Conservation (phyloP, 1,284 basidiomycete species). For the Farysia itapuensis region DNA sequence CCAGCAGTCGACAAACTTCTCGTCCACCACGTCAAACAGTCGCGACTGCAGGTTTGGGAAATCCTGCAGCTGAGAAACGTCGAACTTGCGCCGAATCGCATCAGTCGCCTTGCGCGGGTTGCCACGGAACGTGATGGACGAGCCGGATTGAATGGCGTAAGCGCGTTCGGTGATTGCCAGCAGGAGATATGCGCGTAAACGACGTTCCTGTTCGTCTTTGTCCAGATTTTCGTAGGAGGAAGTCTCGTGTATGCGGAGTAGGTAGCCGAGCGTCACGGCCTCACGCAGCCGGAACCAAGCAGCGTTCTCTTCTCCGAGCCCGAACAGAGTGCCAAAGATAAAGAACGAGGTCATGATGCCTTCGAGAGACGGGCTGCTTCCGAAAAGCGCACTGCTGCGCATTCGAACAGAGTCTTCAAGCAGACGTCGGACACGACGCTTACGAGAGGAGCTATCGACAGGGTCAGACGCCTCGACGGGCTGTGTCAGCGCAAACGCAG, state of each 20-base stretch:
- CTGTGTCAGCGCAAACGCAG: slow-evolving; percentile 46
- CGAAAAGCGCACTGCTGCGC: slow-evolving; percentile 42
- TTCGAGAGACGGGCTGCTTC: slow-evolving; percentile 37
- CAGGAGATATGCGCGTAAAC: slow-evolving; percentile 50
- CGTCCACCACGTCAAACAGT: slow-evolving; percentile 42
- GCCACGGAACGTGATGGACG: slow-evolving; percentile 42
- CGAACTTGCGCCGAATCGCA: slow-evolving; percentile 30
- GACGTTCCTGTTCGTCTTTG: slow-evolving; percentile 49
- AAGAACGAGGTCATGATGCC: slow-evolving; percentile 45
- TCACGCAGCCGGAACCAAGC: slow-evolving; percentile 49
- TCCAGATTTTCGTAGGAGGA: slow-evolving; percentile 47
- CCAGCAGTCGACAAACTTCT: slow-evolving; percentile 55
- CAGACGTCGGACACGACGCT: slow-evolving; percentile 19
- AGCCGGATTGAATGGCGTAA: slow-evolving; percentile 45
- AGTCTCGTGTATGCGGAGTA: slow-evolving; percentile 49
- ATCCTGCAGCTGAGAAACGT: slow-evolving; percentile 38
- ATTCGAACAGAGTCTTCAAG: slow-evolving; percentile 38
- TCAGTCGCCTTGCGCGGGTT: slow-evolving; percentile 41
- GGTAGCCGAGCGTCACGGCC: slow-evolving; percentile 49
- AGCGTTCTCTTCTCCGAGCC: slow-evolving; percentile 41
- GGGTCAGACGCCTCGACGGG: slow-evolving; percentile 39
- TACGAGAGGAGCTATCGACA: slow-evolving; percentile 26
- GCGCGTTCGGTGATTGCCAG: slow-evolving; percentile 55
- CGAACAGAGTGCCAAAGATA: slow-evolving; percentile 50
- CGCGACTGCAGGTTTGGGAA: slow-evolving; percentile 40